Evolutionary conservation across 805 yeast species (phyloP).

Genomic region (Candida jianshihensis): DNA sequence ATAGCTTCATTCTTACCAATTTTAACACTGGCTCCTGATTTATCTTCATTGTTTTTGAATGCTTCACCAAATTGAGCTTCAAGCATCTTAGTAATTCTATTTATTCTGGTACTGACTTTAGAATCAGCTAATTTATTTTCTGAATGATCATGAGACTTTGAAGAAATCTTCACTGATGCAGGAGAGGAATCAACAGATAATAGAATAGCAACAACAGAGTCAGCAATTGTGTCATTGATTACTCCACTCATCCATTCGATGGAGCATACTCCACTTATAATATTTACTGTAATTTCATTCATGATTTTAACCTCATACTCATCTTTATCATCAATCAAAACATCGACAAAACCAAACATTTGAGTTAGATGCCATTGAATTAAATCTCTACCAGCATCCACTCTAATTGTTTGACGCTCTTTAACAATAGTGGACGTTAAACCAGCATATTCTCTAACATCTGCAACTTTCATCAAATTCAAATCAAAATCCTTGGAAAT

Average conservation of each 20-base stretch:
- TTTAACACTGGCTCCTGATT: constrained; percentile 48
- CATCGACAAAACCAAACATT: constrained; percentile 85
- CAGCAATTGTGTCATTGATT: constrained; percentile 90
- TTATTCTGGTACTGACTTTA: constrained; percentile 33
- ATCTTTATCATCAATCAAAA: constrained; percentile 47
- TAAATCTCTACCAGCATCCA: constrained; percentile 74
- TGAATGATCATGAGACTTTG: constrained; percentile 40
- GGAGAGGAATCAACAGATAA: constrained; percentile 92
- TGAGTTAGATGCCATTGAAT: constrained; percentile 87
- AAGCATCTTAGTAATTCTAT: constrained; percentile 55
- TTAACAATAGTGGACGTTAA: constrained; percentile 77
- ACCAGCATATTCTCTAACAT: constrained; percentile 83
- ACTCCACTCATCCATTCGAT: constrained; percentile 90
- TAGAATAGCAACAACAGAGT: constrained; percentile 82
- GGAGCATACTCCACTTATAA: constrained; percentile 44
- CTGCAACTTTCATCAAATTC: constrained; percentile 75
- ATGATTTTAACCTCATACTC: constrained; percentile 50
- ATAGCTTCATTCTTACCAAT: constrained; percentile 74
- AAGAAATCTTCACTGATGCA: constrained; percentile 84
- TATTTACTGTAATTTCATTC: constrained; percentile 51
- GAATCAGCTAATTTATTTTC: constrained; percentile 26
- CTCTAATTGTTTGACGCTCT: constrained; percentile 72
- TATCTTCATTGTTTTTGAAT: constrained; percentile 35
- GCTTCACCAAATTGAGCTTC: constrained; percentile 86
- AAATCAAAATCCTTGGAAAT: constrained; percentile 89